Evolutionary conservation across 2,329 filamentous ascomycete species (phyloP).

Genomic region (Xylariaceae sp.): DNA sequence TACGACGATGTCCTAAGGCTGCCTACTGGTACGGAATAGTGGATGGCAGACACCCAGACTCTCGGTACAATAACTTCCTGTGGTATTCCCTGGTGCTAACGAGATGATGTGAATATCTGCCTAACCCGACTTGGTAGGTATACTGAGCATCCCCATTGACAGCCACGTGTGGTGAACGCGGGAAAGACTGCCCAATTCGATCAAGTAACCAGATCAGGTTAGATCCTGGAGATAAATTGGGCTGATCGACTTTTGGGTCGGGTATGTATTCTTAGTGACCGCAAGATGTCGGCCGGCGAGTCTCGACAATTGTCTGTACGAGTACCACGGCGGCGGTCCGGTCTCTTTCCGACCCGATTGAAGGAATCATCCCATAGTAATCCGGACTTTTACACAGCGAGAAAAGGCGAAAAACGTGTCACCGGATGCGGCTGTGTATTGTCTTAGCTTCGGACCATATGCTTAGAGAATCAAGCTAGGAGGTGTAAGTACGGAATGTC

Average conservation of each 20-base stretch:
- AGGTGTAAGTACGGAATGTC: background rate
- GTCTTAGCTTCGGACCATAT: slow-evolving; percentile 6
- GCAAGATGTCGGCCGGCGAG: background rate
- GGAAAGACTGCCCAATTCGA: background rate
- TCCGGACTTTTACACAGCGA: background rate
- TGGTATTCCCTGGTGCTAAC: no score
- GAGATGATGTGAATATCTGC: background rate
- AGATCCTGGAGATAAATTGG: background rate
- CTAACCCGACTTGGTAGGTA: background rate
- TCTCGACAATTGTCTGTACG: background rate
- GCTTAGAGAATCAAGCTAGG: background rate
- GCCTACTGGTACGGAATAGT: no score
- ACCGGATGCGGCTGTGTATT: slow-evolving; percentile 18
- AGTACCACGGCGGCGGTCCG: background rate
- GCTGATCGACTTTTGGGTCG: background rate
- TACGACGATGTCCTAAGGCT: no score
- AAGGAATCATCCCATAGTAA: background rate
- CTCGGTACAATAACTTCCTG: no score
- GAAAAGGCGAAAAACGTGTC: slow-evolving; percentile 13
- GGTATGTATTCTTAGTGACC: background rate
- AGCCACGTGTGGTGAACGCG: background rate
- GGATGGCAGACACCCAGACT: no score
- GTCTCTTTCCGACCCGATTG: slow-evolving; percentile 7
- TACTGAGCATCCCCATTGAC: background rate
- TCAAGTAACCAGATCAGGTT: background rate